phyloP scores from a whole-genome alignment of 2,329 filamentous ascomycete species.

The Tolypocladium guangdongense region DNA sequence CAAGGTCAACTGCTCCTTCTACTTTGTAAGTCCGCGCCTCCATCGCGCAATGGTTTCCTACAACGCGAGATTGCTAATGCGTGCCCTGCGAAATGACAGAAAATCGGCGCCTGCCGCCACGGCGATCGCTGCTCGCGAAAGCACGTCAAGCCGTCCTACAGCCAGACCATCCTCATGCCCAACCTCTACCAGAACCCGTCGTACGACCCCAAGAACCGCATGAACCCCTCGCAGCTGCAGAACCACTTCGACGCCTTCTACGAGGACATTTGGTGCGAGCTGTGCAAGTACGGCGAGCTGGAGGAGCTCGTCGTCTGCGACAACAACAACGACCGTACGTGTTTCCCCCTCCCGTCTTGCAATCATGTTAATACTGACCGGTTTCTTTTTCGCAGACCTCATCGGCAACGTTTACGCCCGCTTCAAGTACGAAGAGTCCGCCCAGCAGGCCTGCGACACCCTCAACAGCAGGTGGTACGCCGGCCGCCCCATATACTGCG shows the following conservation, averaged over 20 bases:
- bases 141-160: slow-evolving; percentile 98
- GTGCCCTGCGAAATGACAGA: slow-evolving; percentile 29
- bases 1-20: slow-evolving; percentile 99
- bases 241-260: slow-evolving; percentile 99
- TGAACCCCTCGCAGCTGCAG: slow-evolving; percentile 92
- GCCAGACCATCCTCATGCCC: slow-evolving; percentile 92
- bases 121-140: slow-evolving; percentile 97
- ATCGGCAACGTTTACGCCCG: slow-evolving; percentile 99
- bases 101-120: slow-evolving; percentile 97
- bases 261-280: slow-evolving; percentile 99
- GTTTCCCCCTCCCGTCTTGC: slow-evolving; percentile 6
- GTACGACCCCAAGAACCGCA: slow-evolving; percentile 92
- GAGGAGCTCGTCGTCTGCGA: slow-evolving; percentile 98
- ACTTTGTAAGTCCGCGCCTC: slow-evolving; percentile 37
- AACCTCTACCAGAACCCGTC: slow-evolving; percentile 99
- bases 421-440: slow-evolving; percentile 98
- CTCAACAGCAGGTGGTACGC: slow-evolving; percentile 96
- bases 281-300: slow-evolving; percentile 96
- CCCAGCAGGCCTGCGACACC: slow-evolving; percentile 85
- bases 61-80: background rate
- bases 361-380: slow-evolving; percentile 11
- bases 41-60: background rate
- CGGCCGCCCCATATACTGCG: slow-evolving; percentile 93
- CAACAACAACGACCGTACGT: slow-evolving; percentile 94
- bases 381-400: slow-evolving; percentile 46